phyloP scores from a whole-genome alignment of 805 yeast species.

The Cyberlindnera euphorbiae region DNA sequence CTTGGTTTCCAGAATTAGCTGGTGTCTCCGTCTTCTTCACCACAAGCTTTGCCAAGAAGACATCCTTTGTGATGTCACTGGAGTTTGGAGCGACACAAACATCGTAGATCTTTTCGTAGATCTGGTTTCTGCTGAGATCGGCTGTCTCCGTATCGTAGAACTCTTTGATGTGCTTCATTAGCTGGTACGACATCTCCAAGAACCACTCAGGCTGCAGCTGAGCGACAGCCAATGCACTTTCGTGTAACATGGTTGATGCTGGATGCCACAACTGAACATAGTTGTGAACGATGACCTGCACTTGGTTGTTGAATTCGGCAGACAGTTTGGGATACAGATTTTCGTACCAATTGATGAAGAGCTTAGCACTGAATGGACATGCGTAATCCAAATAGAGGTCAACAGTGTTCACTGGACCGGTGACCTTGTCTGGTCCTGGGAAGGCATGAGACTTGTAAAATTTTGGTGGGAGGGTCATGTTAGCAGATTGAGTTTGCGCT shows the following conservation, averaged over 20 bases:
- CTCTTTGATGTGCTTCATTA: slow-evolving; percentile 50
- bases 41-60: slow-evolving; percentile 28
- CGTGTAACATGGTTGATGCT: slow-evolving; percentile 61
- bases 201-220: slow-evolving; percentile 46
- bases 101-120: slow-evolving; percentile 48
- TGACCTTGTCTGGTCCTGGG: slow-evolving; percentile 12
- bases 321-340: slow-evolving; percentile 51
- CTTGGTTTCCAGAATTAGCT: slow-evolving; percentile 52
- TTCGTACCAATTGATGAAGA: slow-evolving; percentile 50
- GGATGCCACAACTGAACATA: slow-evolving; percentile 94
- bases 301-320: slow-evolving; percentile 40
- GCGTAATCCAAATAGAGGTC: slow-evolving; percentile 71
- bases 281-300: slow-evolving; percentile 61
- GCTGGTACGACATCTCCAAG: slow-evolving; percentile 50
- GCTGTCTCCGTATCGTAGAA: slow-evolving; percentile 61
- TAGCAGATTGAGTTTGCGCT: too few species aligned
- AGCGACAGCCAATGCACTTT: slow-evolving; percentile 69
- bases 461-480: slow-evolving; percentile 28
- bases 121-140: slow-evolving; percentile 48
- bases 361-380: slow-evolving; percentile 69
- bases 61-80: slow-evolving; percentile 23
- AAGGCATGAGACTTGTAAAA: slow-evolving; percentile 22
- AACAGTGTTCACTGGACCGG: slow-evolving; percentile 34
- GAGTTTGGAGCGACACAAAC: slow-evolving; percentile 42
- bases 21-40: slow-evolving; percentile 22